These are phyloP conservation scores for Neopestalotiopsis clavispora DNA, from an alignment of 2,329 filamentous ascomycete genomes.

Conservation along the genomic window DNA sequence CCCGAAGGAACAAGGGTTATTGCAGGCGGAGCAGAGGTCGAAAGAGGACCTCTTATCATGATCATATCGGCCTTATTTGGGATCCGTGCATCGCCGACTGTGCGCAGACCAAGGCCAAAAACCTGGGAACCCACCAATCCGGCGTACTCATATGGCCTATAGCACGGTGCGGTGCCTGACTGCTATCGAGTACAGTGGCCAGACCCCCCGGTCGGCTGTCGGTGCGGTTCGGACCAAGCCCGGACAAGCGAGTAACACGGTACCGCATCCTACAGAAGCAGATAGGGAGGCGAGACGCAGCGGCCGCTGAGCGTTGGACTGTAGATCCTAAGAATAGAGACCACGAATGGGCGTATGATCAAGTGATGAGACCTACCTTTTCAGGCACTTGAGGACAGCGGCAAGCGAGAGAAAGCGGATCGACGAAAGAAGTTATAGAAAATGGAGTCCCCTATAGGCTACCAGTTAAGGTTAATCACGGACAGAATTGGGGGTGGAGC, in stretches of 20 bases:
- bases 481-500: not conserved
- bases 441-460: not conserved
- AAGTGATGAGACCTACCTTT: slow-evolving; percentile 1
- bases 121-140: not conserved
- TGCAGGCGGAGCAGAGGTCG: not conserved
- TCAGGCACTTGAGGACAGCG: not conserved
- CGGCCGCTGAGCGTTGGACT: not conserved
- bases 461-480: not conserved
- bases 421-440: not conserved
- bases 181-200: not conserved
- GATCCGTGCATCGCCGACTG: not conserved
- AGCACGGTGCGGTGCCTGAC: not conserved
- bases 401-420: not conserved
- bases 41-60: not conserved
- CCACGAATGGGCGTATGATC: slow-evolving; percentile 9
- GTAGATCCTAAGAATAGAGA: slow-evolving; percentile 6
- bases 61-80: not conserved
- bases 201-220: not conserved
- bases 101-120: not conserved
- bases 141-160: not conserved
- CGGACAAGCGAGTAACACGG: slow-evolving; percentile 5
- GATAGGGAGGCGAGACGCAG: not conserved
- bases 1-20: not conserved
- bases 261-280: not conserved
- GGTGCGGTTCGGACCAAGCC: slow-evolving; percentile 1